Evolutionary conservation across 805 yeast species (phyloP), one percentile per base, ranked within the genome.

Genomic region (Lipomyces oligophaga): DNA sequence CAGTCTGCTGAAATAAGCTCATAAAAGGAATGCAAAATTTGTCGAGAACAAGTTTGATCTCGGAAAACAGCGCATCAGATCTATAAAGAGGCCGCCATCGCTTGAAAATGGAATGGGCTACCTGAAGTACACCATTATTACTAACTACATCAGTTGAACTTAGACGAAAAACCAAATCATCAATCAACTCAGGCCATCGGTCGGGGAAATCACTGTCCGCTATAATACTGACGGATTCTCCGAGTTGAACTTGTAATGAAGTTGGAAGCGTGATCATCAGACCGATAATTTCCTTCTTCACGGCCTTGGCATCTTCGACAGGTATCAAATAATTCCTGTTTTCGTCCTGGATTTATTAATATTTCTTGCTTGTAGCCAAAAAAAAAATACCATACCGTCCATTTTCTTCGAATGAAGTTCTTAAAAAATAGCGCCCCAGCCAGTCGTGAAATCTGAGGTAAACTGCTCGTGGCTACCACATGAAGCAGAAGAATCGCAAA

Each of bases 191-290:
- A 1, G 80, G 79, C 99, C 99, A 93, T 41, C 80, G 71, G 32
- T 83, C 83, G 1, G 98, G 98, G 68, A 93, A 93, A 64, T 93
- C 99, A 48, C 88, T 81, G 63, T 89, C 96, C 3, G 99, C 98
- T 60, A 93, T 90, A 43, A 85, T 72, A 13, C 95, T 80, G 45
- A 94, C 81, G 1, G 96, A 81, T 67, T 94, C 99, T 43, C 97
- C 97, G 41, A 93, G 77, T 69, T 94, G 99, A n/a, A 81, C 73
- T 62, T 90, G 96, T 45, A 93, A 70, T 15, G 55, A 50, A 40
- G 77, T 77, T 4, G 96, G 96, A 41, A 88, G 70, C 30, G 77
- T 65, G 52, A 89, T 81, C 97, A 93, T 88, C 51, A 89, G 70
- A n/a, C 81, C 79, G 41, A 93, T 76, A 54, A 93, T 85, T 61